Evolutionary conservation across 441 rosid genomes (phyloP).

Genomic region (Syzygium malaccense): DNA sequence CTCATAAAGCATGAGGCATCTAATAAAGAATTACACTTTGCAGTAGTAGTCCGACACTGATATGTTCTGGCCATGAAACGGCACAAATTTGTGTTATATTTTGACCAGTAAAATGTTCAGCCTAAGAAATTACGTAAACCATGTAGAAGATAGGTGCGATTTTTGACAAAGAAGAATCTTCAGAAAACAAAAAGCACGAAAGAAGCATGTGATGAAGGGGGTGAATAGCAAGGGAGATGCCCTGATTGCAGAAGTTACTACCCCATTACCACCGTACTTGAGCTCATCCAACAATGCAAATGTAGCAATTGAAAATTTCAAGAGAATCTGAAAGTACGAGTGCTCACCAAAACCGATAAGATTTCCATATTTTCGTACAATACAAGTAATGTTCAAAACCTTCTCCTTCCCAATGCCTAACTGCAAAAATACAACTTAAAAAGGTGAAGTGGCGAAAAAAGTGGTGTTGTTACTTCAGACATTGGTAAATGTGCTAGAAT

Average conservation of each 20-base stretch:
- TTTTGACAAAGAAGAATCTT: not conserved
- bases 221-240: not conserved
- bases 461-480: not conserved
- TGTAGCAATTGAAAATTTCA: not conserved
- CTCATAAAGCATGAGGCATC: not conserved
- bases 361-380: constrained; percentile 67
- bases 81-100: not conserved
- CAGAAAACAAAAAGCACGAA: not conserved
- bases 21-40: not conserved
- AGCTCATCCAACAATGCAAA: not conserved
- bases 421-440: constrained; percentile 20
- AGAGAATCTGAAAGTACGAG: not conserved
- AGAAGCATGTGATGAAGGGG: not conserved
- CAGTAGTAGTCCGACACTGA: not conserved
- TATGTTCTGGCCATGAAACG: not conserved
- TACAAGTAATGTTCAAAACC: constrained; percentile 36
- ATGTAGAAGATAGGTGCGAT: not conserved
- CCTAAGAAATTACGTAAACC: not conserved
- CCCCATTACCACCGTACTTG: not conserved
- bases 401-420: constrained; percentile 72
- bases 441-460: not conserved
- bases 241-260: not conserved
- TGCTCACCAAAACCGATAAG: constrained; percentile 72
- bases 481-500: not conserved
- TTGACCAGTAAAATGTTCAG: not conserved